phyloP scores from a whole-genome alignment of 2,329 filamentous ascomycete species.

The Colletotrichum trifolii region DNA sequence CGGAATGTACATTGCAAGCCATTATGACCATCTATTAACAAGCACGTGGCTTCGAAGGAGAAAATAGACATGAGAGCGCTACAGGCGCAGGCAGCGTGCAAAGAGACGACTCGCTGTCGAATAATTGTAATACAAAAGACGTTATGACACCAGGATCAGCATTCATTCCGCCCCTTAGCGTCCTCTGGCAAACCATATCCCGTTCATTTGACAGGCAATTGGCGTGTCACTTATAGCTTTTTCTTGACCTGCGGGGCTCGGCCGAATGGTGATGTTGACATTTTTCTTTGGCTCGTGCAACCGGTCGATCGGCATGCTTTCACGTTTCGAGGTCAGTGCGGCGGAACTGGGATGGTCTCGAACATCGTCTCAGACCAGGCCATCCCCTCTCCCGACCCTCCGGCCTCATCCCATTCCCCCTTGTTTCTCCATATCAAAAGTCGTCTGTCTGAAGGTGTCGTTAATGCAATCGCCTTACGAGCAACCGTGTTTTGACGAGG shows the following conservation, averaged over 20 bases:
- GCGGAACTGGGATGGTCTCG: conserved; percentile 14
- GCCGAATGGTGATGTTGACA: conserved; percentile 13
- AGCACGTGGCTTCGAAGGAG: conserved; percentile 21
- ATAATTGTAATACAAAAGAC: conserved; percentile 35
- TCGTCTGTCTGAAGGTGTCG: conserved; percentile 2
- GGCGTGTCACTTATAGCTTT: background rate
- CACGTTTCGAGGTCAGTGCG: conserved; percentile 33
- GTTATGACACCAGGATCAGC: conserved; percentile 29
- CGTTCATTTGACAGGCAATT: background rate
- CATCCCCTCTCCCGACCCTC: conserved; percentile 10
- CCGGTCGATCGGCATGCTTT: conserved; percentile 18
- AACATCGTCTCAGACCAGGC: conserved; percentile 27
- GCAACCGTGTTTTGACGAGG: conserved; percentile 22
- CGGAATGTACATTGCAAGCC: conserved; percentile 27
- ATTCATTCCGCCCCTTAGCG: background rate
- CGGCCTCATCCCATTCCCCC: conserved; percentile 13
- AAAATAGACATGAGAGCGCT: conserved; percentile 33
- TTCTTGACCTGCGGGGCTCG: background rate
- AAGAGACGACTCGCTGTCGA: conserved; percentile 7
- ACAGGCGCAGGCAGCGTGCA: conserved; percentile 15
- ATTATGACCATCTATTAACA: conserved; percentile 13
- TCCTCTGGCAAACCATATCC: background rate
- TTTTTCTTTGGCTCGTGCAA: conserved; percentile 3
- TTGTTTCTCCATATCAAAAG: background rate
- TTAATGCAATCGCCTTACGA: conserved; percentile 17